These are phyloP conservation scores for Cokeromyces recurvatus DNA, from an alignment of 371 early-diverging fungal species.

Conservation along the genomic window DNA sequence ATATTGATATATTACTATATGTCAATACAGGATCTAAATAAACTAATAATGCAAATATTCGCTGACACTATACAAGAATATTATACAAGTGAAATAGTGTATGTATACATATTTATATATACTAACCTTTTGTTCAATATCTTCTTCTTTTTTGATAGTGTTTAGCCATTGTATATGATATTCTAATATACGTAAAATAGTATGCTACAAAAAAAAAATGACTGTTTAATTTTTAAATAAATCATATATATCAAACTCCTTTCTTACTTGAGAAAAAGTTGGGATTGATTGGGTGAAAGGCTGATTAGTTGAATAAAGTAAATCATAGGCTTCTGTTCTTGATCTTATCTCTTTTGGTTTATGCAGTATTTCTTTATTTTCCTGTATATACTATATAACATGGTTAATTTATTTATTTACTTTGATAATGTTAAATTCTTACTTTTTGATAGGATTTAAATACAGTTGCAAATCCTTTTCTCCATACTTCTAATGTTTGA, in stretches of 20 bases:
- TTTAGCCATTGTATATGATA: slow-evolving; percentile 31
- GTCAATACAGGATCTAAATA: slow-evolving; percentile 42
- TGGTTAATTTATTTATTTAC: background rate
- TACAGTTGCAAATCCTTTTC: slow-evolving; percentile 13
- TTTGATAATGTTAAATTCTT: background rate
- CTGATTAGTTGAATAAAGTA: slow-evolving; percentile 2
- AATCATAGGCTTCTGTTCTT: slow-evolving; percentile 3
- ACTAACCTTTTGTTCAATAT: slow-evolving; percentile 13
- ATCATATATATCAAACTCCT: background rate
- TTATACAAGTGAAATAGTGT: background rate
- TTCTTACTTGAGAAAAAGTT: slow-evolving; percentile 17
- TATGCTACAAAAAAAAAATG: slow-evolving; percentile 6
- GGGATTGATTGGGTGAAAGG: slow-evolving; percentile 1
- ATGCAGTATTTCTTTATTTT: background rate
- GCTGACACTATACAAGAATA: slow-evolving; percentile 16
- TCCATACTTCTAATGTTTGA: slow-evolving; percentile 26
- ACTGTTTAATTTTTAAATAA: background rate
- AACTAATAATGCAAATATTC: slow-evolving; percentile 28
- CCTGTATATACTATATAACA: slow-evolving; percentile 10
- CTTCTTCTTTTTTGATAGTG: background rate
- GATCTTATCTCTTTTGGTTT: slow-evolving; percentile 11
- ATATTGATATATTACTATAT: slow-evolving; percentile 24
- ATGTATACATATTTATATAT: background rate
- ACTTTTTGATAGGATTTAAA: slow-evolving; percentile 31
- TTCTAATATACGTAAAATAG: slow-evolving; percentile 16